Conservation (phyloP, 495 filamentous ascomycete species). For the Polyplosphaeria fusca region DNA sequence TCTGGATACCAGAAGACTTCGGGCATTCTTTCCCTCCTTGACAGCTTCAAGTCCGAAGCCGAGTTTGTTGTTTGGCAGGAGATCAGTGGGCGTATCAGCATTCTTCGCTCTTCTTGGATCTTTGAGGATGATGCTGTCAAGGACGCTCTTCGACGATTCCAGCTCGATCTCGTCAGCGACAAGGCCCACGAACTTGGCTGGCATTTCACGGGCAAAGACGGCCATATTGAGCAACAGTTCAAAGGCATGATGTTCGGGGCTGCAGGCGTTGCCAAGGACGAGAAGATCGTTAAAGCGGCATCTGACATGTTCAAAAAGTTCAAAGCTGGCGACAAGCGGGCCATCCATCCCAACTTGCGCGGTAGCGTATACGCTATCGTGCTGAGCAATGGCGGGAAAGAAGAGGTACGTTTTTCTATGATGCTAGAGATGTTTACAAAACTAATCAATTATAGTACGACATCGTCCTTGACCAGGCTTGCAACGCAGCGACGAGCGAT, state of each 20-base stretch:
- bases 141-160: conserved; percentile 76
- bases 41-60: conserved; percentile 76
- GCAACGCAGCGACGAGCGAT: conserved; percentile 79
- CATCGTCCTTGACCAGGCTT: conserved; percentile 74
- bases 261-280: conserved; percentile 64
- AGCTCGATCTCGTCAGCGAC: conserved; percentile 66
- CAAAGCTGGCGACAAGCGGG: conserved; percentile 61
- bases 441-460: conserved; percentile 58
- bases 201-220: conserved; percentile 77
- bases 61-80: conserved; percentile 96
- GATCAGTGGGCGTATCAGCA: conserved; percentile 70
- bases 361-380: conserved; percentile 68
- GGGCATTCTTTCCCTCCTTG: conserved; percentile 77
- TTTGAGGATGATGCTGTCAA: conserved; percentile 75
- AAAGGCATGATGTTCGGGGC: conserved; percentile 66
- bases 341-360: conserved; percentile 71
- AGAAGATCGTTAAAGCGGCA: conserved; percentile 58
- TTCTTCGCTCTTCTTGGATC: conserved; percentile 77
- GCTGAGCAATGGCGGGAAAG: conserved; percentile 67
- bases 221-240: conserved; percentile 85
- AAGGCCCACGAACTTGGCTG: conserved; percentile 86
- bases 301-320: conserved; percentile 73
- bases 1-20: conserved; percentile 94
- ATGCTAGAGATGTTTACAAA: background rate
- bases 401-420: conserved; percentile 57